Base-by-base conservation (phyloP, 2,329 filamentous ascomycete species). In the Penicillium brevicompactum region DNA sequence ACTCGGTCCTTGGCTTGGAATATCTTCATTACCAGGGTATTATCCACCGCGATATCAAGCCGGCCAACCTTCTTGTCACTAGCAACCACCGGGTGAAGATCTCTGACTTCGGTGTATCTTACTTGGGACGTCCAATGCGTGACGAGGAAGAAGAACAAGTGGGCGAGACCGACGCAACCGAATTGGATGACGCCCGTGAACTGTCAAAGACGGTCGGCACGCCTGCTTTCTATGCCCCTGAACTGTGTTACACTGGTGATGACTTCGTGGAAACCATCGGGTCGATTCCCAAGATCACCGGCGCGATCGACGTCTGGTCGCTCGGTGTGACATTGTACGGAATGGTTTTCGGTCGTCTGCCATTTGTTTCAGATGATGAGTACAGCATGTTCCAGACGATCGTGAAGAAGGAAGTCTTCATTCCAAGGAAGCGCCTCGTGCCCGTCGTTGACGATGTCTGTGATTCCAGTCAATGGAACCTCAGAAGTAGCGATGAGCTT, bases 171-270 rank as follows among this genome's bases (percentile, higher is more conserved):
- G 92, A 97, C 71, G 89, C 90, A 10, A 87, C 86, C 40, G 91
- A 96, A 67, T 86, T 96, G 55, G 92, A 97, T 65, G 91, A 97
- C 70, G 92, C 96, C 59, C 86, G 96, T 57, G 94, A 97, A 71
- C 80, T 99, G n/a, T 93, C 94, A 57, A 97, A 97, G 80, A 97
- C 94, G 1, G 94, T 97, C 5, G 94, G 94, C 49, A 99, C 94
- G 0, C 94, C 94, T 5, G 94, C 93, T 1, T 99, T 99, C 76
- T 99, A 97, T 70, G 94, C 94, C 1, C 94, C 94, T 4, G 94
- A 99, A 73, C 82, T 99, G 37, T 99, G 94, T 76, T 94, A 92
- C 71, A 95, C 91, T 1, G 92, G 94, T 59, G 75, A 87, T 22
- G 87, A 86, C 58, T 80, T 79, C 51, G 71, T 76, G 45, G 67